Base-by-base conservation (phyloP, 805 yeast genomes). In the Candida hungchunana region DNA sequence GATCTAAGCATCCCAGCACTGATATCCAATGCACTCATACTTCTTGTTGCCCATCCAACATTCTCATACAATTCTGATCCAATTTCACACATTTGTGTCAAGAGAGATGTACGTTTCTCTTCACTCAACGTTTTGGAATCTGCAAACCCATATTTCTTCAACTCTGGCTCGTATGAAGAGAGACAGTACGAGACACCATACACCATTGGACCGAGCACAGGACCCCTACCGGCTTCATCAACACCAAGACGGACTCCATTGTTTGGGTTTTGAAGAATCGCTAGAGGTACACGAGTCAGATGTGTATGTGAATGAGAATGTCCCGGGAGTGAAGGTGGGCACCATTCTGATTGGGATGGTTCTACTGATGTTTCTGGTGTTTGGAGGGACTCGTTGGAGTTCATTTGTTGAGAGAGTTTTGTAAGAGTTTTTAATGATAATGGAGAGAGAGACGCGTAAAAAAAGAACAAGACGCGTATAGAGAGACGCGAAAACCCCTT, bases 171-270 rank as follows among this genome's bases (percentile, higher is more conserved):
- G 38, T 75, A 83, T 0, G 63, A 58, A 31, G 71, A 67, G 10
- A 79, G 60, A 44, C 95, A 80, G 55, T 87, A 93, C 4, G 93
- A 79, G 6, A 87, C 67, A 4, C 95, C 95, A 54, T 93, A 93
- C 2, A 93, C 98, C 98, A 93, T 93, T 0, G 97, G 95, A 0
- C 98, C 98, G 26, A 94, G 52, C 0, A 94, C 97, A 0, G 99
- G 99, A 0, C 99, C 99, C 47, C 99, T 71, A 1, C 99, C 99
- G 0, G 99, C 99, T 57, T 93, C 99, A 59, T 93, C 99, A 1
- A 93, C 95, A 1, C 99, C 99, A 9, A 93, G 60, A 4, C 67
- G 58, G 2, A 79, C 71, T 0, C 71, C 65, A 10, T 59, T 64
- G 2, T 47, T 39, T 2, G 66, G 62, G 26, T 62, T 40, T 3